Evolutionary conservation across 371 early-diverging fungal species (phyloP).

Genomic region (Dichotomocladium elegans): DNA sequence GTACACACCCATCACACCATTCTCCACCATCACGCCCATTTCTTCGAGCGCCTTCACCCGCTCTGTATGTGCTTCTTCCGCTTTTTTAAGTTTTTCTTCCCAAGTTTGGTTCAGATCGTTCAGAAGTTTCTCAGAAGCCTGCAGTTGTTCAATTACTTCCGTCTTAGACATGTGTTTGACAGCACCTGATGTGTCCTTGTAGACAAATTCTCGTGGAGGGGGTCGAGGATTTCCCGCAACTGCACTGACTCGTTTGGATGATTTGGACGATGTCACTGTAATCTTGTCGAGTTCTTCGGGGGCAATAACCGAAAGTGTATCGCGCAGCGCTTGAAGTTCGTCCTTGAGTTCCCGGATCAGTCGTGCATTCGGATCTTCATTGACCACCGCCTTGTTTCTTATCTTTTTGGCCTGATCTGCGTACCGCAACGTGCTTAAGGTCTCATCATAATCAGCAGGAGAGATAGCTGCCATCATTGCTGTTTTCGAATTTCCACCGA

Average conservation of each 20-base stretch:
- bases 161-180: slow-evolving; percentile 49
- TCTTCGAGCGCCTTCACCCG: slow-evolving; percentile 77
- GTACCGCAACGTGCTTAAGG: slow-evolving; percentile 92
- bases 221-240: too few relatives aligned
- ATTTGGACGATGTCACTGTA: slow-evolving; percentile 17
- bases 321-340: slow-evolving; percentile 71
- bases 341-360: slow-evolving; percentile 84
- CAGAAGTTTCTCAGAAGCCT: slow-evolving; percentile 85
- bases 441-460: slow-evolving; percentile 82
- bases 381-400: slow-evolving; percentile 88
- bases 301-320: slow-evolving; percentile 58
- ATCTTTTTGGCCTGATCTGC: slow-evolving; percentile 93
- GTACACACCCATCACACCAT: slow-evolving; percentile 74
- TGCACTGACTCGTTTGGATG: too few relatives aligned
- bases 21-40: slow-evolving; percentile 74
- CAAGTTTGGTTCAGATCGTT: slow-evolving; percentile 78
- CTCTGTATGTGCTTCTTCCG: slow-evolving; percentile 68
- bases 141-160: slow-evolving; percentile 75
- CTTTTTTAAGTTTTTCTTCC: slow-evolving; percentile 78
- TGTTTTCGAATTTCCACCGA: slow-evolving; percentile 93
- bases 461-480: slow-evolving; percentile 90
- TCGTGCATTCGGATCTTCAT: slow-evolving; percentile 85
- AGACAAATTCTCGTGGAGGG: slow-evolving; percentile 16
- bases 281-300: slow-evolving; percentile 46
- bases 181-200: slow-evolving; percentile 34